Conservation (phyloP, 1,284 basidiomycete genomes). For the Xerocomus minutiporus region DNA sequence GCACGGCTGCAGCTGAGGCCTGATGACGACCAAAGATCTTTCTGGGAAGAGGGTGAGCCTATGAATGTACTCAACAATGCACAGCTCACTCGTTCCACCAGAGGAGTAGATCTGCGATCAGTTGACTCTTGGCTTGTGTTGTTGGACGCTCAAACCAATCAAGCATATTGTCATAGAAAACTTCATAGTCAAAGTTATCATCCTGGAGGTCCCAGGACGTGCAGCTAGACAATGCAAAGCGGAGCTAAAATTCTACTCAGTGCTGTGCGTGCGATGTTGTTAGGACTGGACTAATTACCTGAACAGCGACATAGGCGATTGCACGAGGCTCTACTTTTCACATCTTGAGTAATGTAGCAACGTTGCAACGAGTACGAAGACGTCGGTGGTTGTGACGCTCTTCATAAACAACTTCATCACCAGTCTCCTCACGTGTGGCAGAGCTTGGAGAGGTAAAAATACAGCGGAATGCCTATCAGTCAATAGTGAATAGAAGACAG, state of each 20-base stretch:
- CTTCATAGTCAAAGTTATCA: slow-evolving; percentile 6
- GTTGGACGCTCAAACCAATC: slow-evolving; percentile 5
- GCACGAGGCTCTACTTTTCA: slow-evolving; percentile 1
- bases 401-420: not conserved
- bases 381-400: not conserved
- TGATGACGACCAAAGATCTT: too few relatives aligned
- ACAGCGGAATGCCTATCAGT: slow-evolving; percentile 21
- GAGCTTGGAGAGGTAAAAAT: slow-evolving; percentile 32
- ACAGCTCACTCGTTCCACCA: slow-evolving; percentile 15
- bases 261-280: not conserved
- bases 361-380: not conserved
- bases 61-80: too few relatives aligned
- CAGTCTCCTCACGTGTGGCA: slow-evolving; percentile 2
- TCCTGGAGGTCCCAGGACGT: slow-evolving; percentile 1
- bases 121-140: not conserved
- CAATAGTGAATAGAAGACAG: not conserved
- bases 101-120: not conserved
- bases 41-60: too few relatives aligned
- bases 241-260: slow-evolving; percentile 2
- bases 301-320: slow-evolving; percentile 13
- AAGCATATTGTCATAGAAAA: slow-evolving; percentile 11
- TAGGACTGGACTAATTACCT: slow-evolving; percentile 1
- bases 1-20: too few relatives aligned
- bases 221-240: slow-evolving; percentile 7
- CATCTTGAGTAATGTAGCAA: slow-evolving; percentile 10